Base-by-base conservation (phyloP, 106 monocot species). In the Allium sativum region DNA sequence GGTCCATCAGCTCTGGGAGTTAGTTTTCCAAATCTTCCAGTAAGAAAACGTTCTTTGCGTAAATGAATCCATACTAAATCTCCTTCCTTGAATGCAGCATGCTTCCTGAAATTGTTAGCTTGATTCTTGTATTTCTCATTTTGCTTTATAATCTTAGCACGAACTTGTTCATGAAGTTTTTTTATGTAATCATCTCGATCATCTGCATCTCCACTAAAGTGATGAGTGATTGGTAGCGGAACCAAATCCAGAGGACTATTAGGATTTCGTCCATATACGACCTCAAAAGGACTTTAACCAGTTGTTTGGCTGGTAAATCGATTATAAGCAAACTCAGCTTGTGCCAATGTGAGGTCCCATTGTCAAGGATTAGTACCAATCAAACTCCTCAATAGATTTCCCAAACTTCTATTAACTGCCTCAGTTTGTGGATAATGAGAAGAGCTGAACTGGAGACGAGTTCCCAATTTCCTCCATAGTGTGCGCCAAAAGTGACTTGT, bases 1-100 rank as follows among this genome's bases (percentile, higher is more conserved):
- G 14, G 21, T 17, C 58, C 69, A 69, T 69, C 9, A 0, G 18
- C 44, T 41, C 43, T 16, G 12, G 8, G 31, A 16, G 46, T 59
- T 9, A 45, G 13, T 18, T 69, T 69, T 3, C 20, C n/a, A 51
- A 19, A 59, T 16, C 3, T 48, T 12, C 45, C 69, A 7, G 4
- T 10, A 10, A 18, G 59, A 67, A 42, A 67, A 3, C 16, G 8
- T 14, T 55, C 67, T 13, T 55, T 55, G 21, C 53, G 40, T 10
- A 55, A 14, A 50, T 67, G 54, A 55, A 55, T 55, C 48, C 40
- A 42, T 56, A 56, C 56, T 20, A 16, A 16, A 57, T 57, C 57
- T 4, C 21, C 57, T 57, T 57, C 7, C 20, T 57, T 57, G 21
- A 57, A 57, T 19, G 20, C 21, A 57, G 14, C 21, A 57, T 57